A percentile compares a stretch with the other conserved stretches of the same genome.
These are phyloP conservation scores for Falciphora oryzae DNA, from an alignment of 2,329 filamentous ascomycete genomes.

Conservation along the genomic window DNA sequence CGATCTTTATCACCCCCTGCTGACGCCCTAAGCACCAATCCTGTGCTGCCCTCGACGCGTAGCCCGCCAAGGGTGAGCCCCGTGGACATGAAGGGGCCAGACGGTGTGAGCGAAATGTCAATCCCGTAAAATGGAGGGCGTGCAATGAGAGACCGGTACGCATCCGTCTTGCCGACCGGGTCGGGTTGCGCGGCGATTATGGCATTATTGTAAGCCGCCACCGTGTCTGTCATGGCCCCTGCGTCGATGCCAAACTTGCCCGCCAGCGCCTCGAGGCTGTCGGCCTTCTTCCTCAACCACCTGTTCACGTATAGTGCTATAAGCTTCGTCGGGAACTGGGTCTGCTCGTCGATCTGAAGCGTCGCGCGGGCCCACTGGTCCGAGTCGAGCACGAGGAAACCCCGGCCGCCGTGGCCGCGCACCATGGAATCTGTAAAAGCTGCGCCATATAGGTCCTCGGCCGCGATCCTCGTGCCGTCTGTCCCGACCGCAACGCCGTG, in stretches of 20 bases:
- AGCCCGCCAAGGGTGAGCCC: conserved; percentile 10
- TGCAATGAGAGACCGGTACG: conserved; percentile 7
- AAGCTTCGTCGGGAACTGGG: conserved; percentile 9
- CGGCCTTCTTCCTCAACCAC: conserved; percentile 11
- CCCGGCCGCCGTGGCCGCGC: conserved; percentile 4
- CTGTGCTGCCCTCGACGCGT: conserved; percentile 4
- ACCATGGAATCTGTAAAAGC: conserved; percentile 13
- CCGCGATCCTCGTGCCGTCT: conserved; percentile 5
- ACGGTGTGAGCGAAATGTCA: conserved; percentile 5
- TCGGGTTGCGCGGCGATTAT: conserved; percentile 6
- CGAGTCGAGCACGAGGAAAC: conserved; percentile 15
- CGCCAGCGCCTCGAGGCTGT: conserved; percentile 11
- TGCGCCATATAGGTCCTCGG: conserved; percentile 12
- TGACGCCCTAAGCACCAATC: conserved; percentile 6
- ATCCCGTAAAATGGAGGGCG: conserved; percentile 10
- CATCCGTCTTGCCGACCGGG: conserved; percentile 6
- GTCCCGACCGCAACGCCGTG: conserved; percentile 13
- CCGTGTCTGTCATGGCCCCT: background rate
- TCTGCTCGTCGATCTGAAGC: conserved; percentile 11
- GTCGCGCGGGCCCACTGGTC: conserved; percentile 11
- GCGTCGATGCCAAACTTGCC: conserved; percentile 4
- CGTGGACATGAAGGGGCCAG: conserved; percentile 4
- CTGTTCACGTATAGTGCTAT: conserved; percentile 6
- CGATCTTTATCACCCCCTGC: background rate
- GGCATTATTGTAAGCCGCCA: conserved; percentile 10